These are phyloP conservation scores for Solanum chiquidenum DNA, from an alignment of 257 asterid species.

Conservation along the genomic window DNA sequence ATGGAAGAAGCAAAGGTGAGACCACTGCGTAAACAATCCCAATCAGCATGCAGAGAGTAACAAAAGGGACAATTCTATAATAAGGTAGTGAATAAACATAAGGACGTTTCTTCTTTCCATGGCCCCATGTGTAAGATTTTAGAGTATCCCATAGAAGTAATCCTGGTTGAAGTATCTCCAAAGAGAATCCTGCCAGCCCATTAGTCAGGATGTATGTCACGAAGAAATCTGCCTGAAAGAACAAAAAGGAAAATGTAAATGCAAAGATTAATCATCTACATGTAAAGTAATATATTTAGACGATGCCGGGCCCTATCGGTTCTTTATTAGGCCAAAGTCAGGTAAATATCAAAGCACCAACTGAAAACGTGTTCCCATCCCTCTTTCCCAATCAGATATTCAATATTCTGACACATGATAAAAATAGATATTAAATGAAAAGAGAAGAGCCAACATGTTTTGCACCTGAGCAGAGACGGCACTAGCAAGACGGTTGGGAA, in stretches of 20 bases:
- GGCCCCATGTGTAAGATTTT: slow-evolving; percentile 51
- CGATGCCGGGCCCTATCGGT: background rate
- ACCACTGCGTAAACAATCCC: slow-evolving; percentile 96
- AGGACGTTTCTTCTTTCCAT: slow-evolving; percentile 55
- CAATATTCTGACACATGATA: background rate
- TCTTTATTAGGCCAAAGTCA: background rate
- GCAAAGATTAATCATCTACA: background rate
- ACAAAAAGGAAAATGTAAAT: background rate
- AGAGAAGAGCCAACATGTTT: background rate
- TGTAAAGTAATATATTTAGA: background rate
- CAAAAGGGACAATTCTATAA: slow-evolving; percentile 63
- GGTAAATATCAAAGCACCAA: background rate
- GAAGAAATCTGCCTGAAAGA: slow-evolving; percentile 77
- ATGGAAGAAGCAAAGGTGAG: slow-evolving; percentile 86
- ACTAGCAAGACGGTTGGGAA: slow-evolving; percentile 79
- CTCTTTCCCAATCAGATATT: background rate
- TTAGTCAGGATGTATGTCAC: slow-evolving; percentile 81
- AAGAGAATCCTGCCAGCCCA: slow-evolving; percentile 81
- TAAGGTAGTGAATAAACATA: slow-evolving; percentile 76
- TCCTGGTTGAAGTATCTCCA: slow-evolving; percentile 95
- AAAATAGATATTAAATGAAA: background rate
- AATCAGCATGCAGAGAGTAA: slow-evolving; percentile 58
- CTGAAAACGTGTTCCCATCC: background rate
- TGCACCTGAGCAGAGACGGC: slow-evolving; percentile 87
- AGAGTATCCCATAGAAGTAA: slow-evolving; percentile 69